Percentiles rank a stretch among this genome's conserved stretches.
These are phyloP conservation scores for Boletus coccyginus DNA, from an alignment of 768 basidiomycete genomes.

Conservation along the genomic window DNA sequence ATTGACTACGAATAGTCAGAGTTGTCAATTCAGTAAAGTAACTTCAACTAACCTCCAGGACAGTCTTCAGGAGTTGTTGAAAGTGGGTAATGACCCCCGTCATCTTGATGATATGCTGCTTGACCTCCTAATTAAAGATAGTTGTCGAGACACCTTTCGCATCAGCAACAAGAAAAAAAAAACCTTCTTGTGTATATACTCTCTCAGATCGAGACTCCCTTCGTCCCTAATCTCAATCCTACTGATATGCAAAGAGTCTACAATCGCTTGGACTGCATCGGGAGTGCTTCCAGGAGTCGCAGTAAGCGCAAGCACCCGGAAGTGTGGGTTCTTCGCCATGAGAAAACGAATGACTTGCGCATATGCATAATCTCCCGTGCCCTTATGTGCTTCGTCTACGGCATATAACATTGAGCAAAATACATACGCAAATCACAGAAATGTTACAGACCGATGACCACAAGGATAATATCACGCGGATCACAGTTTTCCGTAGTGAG, in stretches of 20 bases:
- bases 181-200: slow-evolving; percentile 88
- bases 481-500: slow-evolving; percentile 72
- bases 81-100: slow-evolving; percentile 61
- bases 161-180: slow-evolving; percentile 10
- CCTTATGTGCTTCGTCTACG: slow-evolving; percentile 92
- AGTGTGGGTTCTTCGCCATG: slow-evolving; percentile 93
- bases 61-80: slow-evolving; percentile 59
- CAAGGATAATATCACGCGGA: slow-evolving; percentile 72
- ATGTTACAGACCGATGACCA: slow-evolving; percentile 72
- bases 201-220: slow-evolving; percentile 78
- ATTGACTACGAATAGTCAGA: slow-evolving; percentile 26
- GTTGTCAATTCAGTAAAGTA: background rate
- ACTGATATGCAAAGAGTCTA: slow-evolving; percentile 94
- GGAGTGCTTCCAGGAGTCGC: slow-evolving; percentile 90
- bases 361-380: slow-evolving; percentile 91
- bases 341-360: slow-evolving; percentile 83
- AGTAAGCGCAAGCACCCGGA: slow-evolving; percentile 88
- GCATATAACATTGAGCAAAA: slow-evolving; percentile 1
- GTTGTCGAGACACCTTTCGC: background rate
- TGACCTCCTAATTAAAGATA: slow-evolving; percentile 50
- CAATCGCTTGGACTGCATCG: slow-evolving; percentile 83
- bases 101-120: slow-evolving; percentile 77
- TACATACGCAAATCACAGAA: background rate
- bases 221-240: slow-evolving; percentile 94
- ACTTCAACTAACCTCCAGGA: slow-evolving; percentile 65